Base-by-base conservation (phyloP, 1,284 basidiomycete genomes). In the Papiliotrema flavescens region DNA sequence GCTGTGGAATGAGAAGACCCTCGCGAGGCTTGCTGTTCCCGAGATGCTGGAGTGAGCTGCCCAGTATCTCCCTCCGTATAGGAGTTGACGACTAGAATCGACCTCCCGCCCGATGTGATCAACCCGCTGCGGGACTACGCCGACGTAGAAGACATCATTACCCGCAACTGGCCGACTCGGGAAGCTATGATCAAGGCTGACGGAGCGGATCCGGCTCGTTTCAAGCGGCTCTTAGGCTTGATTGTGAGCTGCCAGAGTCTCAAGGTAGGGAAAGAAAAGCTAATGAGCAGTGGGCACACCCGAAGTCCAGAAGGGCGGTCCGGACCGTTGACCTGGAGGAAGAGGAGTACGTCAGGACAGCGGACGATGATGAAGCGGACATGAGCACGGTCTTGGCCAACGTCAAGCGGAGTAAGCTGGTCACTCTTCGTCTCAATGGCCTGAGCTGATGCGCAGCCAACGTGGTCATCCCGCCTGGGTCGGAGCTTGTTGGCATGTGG, bases 401-500 rank as follows among this genome's bases (percentile, higher is more conserved):
- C 50, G 68, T 75, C 43, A 71, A 66, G 57, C 55, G 62, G 46
- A 74, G 73, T 74, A 47, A 67, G 73, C 62, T 15, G 5, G n/a
- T 26, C 3, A 28, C 23, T 37, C 15, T 1, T 23, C 0, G 28
- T 42, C 15, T 2, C 2, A 11, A 20, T 19, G 15, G 32, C 20
- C 48, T 45, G 13, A 51, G 37, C 54, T 43, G 0, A 39, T 11
- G 11, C 20, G n/a, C 59, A 73, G 73, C 73, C 13, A 72, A 74
- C 39, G 64, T 69, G 5, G 70, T 73, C 34, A 75, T 77, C 28
- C 75, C 75, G 4, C 55, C 69, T 39, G 74, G 71, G 0, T 74
- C 69, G 2, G 75, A 77, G 39, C 62, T 77, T 20, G 70, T 74
- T 24, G 70, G 70, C 9, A 73, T 76, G 65, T 76, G 74, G 73